Evolutionary conservation across 2,329 filamentous ascomycete genomes (phyloP).

Genomic region (Chaetomiaceae sp.): DNA sequence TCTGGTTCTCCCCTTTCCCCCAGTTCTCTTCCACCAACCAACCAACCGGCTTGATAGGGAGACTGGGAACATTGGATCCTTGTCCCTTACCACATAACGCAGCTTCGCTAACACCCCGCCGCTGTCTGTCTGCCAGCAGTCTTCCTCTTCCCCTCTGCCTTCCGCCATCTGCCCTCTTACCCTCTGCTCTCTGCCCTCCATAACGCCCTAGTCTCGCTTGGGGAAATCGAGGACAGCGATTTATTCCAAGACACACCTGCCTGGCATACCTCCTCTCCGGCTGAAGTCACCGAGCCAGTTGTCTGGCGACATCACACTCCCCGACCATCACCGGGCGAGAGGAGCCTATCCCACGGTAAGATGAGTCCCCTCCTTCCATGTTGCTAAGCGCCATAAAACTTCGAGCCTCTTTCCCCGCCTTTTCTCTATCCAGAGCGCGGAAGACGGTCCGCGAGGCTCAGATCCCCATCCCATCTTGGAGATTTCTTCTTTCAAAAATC

Average conservation of each 20-base stretch:
- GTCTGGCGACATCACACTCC: constrained; percentile 17
- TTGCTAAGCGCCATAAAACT: constrained; percentile 15
- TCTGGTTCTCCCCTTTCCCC: constrained; percentile 15
- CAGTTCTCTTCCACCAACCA: constrained; percentile 17
- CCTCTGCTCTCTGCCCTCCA: no score
- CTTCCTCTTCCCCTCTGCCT: background rate
- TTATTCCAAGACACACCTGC: constrained; percentile 19
- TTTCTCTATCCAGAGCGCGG: constrained; percentile 3
- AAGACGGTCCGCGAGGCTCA: background rate
- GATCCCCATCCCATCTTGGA: background rate
- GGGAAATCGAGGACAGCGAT: constrained; percentile 14
- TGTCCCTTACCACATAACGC: constrained; percentile 29
- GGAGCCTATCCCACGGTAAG: constrained; percentile 7
- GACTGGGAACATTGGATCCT: constrained; percentile 27
- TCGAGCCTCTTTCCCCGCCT: constrained; percentile 9
- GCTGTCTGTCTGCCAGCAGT: constrained; percentile 11
- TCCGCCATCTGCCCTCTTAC: constrained; percentile 18
- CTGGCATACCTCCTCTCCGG: constrained; percentile 16
- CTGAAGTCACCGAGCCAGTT: constrained; percentile 26
- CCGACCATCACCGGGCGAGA: constrained; percentile 24
- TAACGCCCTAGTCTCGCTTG: constrained; percentile 23
- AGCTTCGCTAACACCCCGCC: constrained; percentile 27
- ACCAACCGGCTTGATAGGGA: constrained; percentile 21
- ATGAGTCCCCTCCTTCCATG: constrained; percentile 8
- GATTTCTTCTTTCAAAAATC: background rate